These are phyloP conservation scores for Tolypocladium inflatum DNA, from an alignment of 2,329 filamentous ascomycete species.

Conservation along the genomic window DNA sequence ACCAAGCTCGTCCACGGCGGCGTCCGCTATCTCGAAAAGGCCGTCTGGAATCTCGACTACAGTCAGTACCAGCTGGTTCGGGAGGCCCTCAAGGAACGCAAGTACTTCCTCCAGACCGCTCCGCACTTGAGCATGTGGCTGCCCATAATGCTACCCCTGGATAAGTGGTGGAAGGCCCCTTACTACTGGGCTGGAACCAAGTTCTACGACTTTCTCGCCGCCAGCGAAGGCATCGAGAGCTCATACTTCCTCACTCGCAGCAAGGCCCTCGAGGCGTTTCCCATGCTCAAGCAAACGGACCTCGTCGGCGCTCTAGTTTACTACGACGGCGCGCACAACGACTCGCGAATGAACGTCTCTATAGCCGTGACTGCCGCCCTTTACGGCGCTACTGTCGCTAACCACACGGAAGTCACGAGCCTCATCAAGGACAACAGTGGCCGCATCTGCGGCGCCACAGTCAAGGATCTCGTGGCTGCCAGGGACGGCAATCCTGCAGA, in stretches of 20 bases:
- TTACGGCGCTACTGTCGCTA: slow-evolving; percentile 74
- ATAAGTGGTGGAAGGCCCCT: slow-evolving; percentile 69
- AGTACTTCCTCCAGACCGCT: slow-evolving; percentile 66
- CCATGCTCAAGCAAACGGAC: slow-evolving; percentile 75
- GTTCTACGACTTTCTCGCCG: slow-evolving; percentile 76
- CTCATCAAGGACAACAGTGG: slow-evolving; percentile 68
- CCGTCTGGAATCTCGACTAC: slow-evolving; percentile 67
- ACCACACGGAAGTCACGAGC: slow-evolving; percentile 71
- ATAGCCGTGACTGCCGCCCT: slow-evolving; percentile 82
- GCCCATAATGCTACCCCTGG: slow-evolving; percentile 66
- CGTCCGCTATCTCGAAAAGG: slow-evolving; percentile 67
- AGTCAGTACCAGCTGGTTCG: slow-evolving; percentile 62
- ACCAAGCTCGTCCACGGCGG: slow-evolving; percentile 72
- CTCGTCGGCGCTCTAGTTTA: slow-evolving; percentile 78
- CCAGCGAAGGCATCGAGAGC: slow-evolving; percentile 78
- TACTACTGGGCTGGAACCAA: slow-evolving; percentile 75
- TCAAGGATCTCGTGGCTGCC: slow-evolving; percentile 61
- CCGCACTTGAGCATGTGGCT: slow-evolving; percentile 66
- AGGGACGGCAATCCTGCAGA: slow-evolving; percentile 48
- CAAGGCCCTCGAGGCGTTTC: slow-evolving; percentile 79
- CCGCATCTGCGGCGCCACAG: slow-evolving; percentile 61
- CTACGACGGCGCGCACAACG: slow-evolving; percentile 87
- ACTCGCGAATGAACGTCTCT: slow-evolving; percentile 86
- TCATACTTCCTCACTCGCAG: slow-evolving; percentile 83
- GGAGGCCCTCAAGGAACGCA: slow-evolving; percentile 64